phyloP scores from a whole-genome alignment of 495 filamentous ascomycete genomes.

The Chaetomium tenue region DNA sequence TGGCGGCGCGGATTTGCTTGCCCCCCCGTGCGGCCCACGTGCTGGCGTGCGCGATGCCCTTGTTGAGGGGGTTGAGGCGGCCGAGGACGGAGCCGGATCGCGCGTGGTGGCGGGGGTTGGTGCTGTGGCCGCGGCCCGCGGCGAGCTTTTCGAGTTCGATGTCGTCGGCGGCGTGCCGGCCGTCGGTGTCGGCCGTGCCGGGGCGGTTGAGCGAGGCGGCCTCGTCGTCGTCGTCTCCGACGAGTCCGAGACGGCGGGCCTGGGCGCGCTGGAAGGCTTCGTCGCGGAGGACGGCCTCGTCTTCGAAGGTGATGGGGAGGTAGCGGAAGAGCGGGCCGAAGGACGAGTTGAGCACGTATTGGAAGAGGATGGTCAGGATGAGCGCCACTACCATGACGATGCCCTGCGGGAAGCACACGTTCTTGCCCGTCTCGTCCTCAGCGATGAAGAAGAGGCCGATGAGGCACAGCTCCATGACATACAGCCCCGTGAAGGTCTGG shows the following conservation, averaged over 20 bases:
- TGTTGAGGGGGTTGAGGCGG: constrained; percentile 44
- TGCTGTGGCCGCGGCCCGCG: constrained; percentile 2
- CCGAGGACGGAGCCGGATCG: constrained; percentile 20
- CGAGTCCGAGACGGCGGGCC: constrained; percentile 55
- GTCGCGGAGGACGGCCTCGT: constrained; percentile 85
- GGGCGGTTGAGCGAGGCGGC: constrained; percentile 21
- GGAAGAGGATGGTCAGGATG: constrained; percentile 72
- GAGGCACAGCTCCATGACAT: constrained; percentile 89
- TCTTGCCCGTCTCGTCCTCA: constrained; percentile 55
- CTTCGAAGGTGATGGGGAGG: constrained; percentile 91
- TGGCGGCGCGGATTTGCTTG: constrained; percentile 42
- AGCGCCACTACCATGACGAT: constrained; percentile 83
- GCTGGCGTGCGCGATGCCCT: constrained; percentile 46
- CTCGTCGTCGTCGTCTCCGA: constrained; percentile 48
- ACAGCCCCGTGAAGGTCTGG: constrained; percentile 91
- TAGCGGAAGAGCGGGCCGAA: constrained; percentile 86
- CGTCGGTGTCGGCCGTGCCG: not conserved
- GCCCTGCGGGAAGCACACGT: constrained; percentile 74
- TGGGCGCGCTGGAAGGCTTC: constrained; percentile 82
- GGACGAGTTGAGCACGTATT: constrained; percentile 76
- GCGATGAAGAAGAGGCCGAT: constrained; percentile 91
- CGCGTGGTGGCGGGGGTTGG: constrained; percentile 24
- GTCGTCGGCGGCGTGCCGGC: constrained; percentile 35
- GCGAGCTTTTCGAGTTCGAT: constrained; percentile 59
- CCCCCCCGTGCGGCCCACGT: constrained; percentile 49